These are phyloP conservation scores for Xylaria arbuscula DNA, from an alignment of 2,329 filamentous ascomycete species.

Conservation along the genomic window DNA sequence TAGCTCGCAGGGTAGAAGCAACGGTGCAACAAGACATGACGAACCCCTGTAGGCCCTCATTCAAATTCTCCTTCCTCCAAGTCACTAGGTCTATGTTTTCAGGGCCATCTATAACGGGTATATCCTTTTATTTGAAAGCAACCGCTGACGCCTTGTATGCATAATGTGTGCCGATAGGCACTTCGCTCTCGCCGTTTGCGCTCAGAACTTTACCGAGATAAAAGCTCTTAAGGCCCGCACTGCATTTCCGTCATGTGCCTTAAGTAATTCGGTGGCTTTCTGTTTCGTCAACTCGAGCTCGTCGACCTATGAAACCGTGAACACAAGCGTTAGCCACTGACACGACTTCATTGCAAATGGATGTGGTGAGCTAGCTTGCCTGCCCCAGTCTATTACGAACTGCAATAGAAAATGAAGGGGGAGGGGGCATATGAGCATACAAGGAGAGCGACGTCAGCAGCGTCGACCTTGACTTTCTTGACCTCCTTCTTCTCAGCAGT, in stretches of 20 bases:
- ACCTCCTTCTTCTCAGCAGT: conserved; percentile 57
- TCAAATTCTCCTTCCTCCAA: not conserved
- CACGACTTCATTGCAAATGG: not conserved
- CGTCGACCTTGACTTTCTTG: conserved; percentile 78
- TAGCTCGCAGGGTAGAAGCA: not conserved
- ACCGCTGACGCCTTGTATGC: conserved; percentile 34
- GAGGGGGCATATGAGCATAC: too few species aligned
- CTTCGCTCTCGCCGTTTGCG: not conserved
- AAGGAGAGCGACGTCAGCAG: conserved; percentile 75
- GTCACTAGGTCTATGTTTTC: not conserved
- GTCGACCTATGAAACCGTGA: conserved; percentile 62
- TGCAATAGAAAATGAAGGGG: too few species aligned
- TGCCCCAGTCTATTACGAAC: too few species aligned
- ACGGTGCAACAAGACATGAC: not conserved
- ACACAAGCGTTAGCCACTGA: conserved; percentile 8
- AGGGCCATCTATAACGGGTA: not conserved
- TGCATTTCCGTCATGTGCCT: conserved; percentile 75
- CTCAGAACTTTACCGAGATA: conserved; percentile 42
- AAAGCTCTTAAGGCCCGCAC: conserved; percentile 74
- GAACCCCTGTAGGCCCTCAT: not conserved
- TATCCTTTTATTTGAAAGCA: conserved; percentile 21
- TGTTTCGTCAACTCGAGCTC: conserved; percentile 77
- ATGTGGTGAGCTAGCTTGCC: not conserved
- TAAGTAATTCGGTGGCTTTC: conserved; percentile 80
- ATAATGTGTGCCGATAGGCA: conserved; percentile 1